Evolutionary conservation across 169 alveolate genomes (phyloP).

Genomic region (Plasmodium gonderi): DNA sequence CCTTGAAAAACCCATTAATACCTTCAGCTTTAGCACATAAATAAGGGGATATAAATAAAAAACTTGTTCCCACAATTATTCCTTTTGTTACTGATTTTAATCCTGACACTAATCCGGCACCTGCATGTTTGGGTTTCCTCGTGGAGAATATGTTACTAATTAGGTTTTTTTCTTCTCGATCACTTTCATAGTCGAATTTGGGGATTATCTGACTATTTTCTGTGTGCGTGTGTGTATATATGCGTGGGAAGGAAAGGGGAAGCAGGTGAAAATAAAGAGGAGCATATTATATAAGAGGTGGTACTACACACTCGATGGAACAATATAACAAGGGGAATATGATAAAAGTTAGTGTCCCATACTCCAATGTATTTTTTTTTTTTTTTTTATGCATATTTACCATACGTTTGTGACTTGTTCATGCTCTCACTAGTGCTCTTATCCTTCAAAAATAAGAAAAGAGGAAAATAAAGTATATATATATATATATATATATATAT

Average conservation of each 20-base stretch:
- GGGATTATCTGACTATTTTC: slow-evolving; percentile 60
- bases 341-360: not conserved
- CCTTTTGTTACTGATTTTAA: slow-evolving; percentile 91
- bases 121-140: slow-evolving; percentile 86
- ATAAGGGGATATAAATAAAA: slow-evolving; percentile 90
- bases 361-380: not conserved
- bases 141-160: slow-evolving; percentile 85
- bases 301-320: not conserved
- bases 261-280: not conserved
- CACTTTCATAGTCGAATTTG: not conserved
- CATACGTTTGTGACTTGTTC: slow-evolving; percentile 5
- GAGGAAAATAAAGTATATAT: not conserved
- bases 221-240: too few relatives aligned
- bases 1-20: slow-evolving; percentile 90
- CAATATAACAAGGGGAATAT: not conserved
- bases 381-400: not conserved
- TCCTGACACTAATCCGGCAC: slow-evolving; percentile 91
- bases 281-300: not conserved
- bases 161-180: slow-evolving; percentile 49
- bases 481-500: not conserved
- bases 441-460: not conserved
- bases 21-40: slow-evolving; percentile 92
- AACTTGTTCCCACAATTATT: slow-evolving; percentile 90
- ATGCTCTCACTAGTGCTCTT: not conserved
- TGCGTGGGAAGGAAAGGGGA: not conserved